phyloP scores from a whole-genome alignment of 1,284 basidiomycete genomes.

The Apiotrichum mycotoxinovorans region DNA sequence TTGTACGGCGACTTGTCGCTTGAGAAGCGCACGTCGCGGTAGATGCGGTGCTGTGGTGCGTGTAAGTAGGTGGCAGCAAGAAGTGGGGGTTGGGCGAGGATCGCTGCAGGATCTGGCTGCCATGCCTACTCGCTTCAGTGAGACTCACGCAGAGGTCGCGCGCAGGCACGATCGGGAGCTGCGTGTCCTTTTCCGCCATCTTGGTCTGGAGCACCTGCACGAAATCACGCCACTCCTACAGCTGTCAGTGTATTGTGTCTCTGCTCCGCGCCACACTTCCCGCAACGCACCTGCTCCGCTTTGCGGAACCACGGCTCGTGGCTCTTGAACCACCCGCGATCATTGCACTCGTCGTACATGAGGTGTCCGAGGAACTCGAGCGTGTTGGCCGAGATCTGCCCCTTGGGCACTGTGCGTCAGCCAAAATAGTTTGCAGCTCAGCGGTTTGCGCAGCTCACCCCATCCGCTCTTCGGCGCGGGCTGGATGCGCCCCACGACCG shows the following conservation, averaged over 20 bases:
- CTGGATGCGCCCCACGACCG: conserved; percentile 50
- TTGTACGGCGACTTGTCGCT: conserved; percentile 76
- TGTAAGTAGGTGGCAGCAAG: no score
- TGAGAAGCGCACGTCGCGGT: conserved; percentile 69
- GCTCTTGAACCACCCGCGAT: conserved; percentile 68
- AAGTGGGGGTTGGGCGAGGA: background rate
- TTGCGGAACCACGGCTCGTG: conserved; percentile 72
- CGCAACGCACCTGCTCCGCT: conserved; percentile 60
- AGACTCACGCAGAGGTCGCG: conserved; percentile 73
- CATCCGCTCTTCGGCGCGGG: conserved; percentile 71
- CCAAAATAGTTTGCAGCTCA: background rate
- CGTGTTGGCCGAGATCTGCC: conserved; percentile 79
- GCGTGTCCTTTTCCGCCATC: conserved; percentile 66
- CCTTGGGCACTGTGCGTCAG: conserved; percentile 64
- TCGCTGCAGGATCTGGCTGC: background rate
- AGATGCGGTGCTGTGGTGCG: conserved; percentile 48
- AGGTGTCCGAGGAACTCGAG: conserved; percentile 70
- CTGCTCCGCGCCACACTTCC: background rate
- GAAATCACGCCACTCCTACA: conserved; percentile 75
- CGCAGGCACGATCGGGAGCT: conserved; percentile 77
- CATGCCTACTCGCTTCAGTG: background rate
- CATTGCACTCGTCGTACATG: conserved; percentile 71
- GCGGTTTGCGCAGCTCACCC: conserved; percentile 54
- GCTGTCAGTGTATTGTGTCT: conserved; percentile 1
- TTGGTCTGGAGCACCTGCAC: conserved; percentile 64